Base-by-base conservation (phyloP, 2,329 filamentous ascomycete species). In the Curvularia sp. region DNA sequence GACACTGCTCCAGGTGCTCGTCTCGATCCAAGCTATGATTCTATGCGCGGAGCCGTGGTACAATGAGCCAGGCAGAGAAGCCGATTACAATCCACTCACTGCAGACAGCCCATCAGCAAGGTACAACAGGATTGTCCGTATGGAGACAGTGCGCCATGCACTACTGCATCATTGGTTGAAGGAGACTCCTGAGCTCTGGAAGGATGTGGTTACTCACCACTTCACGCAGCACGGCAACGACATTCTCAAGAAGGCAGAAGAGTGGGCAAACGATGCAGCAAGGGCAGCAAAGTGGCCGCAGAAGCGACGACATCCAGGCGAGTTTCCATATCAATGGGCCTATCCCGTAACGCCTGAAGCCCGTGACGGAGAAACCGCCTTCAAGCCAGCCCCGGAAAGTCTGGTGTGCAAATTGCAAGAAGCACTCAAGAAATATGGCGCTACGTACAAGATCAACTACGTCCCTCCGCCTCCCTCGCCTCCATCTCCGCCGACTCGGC, bases 1-100 rank as follows among this genome's bases (percentile, higher is more conserved):
- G 5, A 85, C 83, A 3, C 70, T 85, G 2, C 73, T 85, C 4
- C 83, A 84, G 61, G 71, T 85, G 5, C 74, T 84, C 10, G 78
- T 86, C n/a, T 84, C 82, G 28, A 83, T 87, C 51, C 85, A 87
- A 64, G 78, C 79, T 30, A 85, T 87, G 84, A 81, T 87, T 20
- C 78, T 87, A 48, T 84, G 80, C 61, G 80, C 82, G 15, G 64
- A 84, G 49, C 85, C 85, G 1, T 83, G 76, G 68, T 82, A 80
- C 75, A 87, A 86, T 66, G 84, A 87, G 68, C 85, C 85, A 0
- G 81, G 79, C 1, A 51, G 62, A 12, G 69, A 73, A 12, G 76
- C 22, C 24, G 44, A 28, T 7, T 60, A 61, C 26, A 26, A 38
- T 2, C 12, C 10, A 12, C 26, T 42, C 10, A 3, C 10, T 57